A percentile compares a stretch with the other conserved stretches of the same genome.
These are phyloP conservation scores for Albugo laibachii DNA, from an alignment of 352 stramenopile genomes.

Conservation along the genomic window DNA sequence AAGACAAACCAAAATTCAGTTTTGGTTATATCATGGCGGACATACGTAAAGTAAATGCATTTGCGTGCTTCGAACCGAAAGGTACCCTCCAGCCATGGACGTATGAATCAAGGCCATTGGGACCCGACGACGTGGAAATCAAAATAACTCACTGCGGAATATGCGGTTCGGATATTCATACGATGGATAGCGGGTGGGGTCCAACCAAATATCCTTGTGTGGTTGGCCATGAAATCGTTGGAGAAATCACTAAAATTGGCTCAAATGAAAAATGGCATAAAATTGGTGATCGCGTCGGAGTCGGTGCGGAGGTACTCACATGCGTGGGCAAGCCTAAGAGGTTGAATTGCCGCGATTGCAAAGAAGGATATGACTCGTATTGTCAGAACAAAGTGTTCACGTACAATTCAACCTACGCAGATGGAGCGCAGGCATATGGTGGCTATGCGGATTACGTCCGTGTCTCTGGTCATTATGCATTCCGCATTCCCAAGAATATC, in stretches of 20 bases:
- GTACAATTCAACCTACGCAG: conserved; percentile 18
- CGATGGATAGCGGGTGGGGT: conserved; percentile 10
- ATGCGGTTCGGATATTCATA: conserved; percentile 15
- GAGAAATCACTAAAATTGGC: conserved; percentile 13
- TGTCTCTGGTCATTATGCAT: conserved; percentile 31
- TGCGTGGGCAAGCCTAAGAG: conserved; percentile 10
- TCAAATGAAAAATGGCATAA: conserved; percentile 16
- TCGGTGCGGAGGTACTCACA: conserved; percentile 29
- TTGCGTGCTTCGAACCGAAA: conserved; percentile 4
- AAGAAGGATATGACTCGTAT: conserved; percentile 24
- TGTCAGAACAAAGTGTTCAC: conserved; percentile 14
- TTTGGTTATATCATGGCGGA: background rate
- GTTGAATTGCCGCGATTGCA: conserved; percentile 20
- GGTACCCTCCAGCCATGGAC: conserved; percentile 6
- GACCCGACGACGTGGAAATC: conserved; percentile 13
- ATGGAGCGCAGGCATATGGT: conserved; percentile 22
- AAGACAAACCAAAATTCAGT: too few relatives aligned
- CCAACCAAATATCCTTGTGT: conserved; percentile 16
- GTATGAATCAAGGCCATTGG: conserved; percentile 9
- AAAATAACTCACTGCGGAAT: conserved; percentile 13
- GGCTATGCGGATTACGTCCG: conserved; percentile 62
- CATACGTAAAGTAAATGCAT: conserved; percentile 3
- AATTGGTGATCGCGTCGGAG: conserved; percentile 23
- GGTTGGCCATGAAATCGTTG: conserved; percentile 38
- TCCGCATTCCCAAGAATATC: conserved; percentile 56